phyloP scores from a whole-genome alignment of 371 early-diverging fungal species.

The Mucor indicus region DNA sequence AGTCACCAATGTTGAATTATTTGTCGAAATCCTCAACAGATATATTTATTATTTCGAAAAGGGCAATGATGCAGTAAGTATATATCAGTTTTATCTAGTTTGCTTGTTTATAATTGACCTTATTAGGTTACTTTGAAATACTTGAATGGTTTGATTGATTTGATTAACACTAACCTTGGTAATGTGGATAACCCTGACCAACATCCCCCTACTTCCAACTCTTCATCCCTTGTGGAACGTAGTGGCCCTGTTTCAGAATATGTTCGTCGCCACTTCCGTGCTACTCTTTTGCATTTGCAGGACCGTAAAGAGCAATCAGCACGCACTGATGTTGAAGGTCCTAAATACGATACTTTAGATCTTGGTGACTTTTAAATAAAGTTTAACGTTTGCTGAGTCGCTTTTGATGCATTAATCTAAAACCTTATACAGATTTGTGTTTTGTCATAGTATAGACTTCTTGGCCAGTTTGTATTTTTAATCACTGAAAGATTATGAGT shows the following conservation, averaged over 20 bases:
- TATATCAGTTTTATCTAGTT: not conserved
- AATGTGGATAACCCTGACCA: conserved; percentile 68
- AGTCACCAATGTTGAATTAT: conserved; percentile 78
- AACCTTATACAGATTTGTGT: too few species aligned
- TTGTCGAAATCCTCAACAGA: conserved; percentile 90
- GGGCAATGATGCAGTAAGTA: conserved; percentile 66
- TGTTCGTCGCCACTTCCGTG: conserved; percentile 64
- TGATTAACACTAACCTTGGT: conserved; percentile 73
- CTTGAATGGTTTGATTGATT: conserved; percentile 85
- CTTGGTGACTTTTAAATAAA: conserved; percentile 20
- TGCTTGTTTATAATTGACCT: not conserved
- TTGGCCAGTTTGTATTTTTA: too few species aligned
- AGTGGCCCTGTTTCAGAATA: conserved; percentile 53
- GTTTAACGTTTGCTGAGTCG: too few species aligned
- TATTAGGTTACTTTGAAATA: conserved; percentile 71
- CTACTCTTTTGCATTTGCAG: conserved; percentile 56
- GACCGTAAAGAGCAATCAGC: conserved; percentile 25
- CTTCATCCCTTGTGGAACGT: conserved; percentile 52
- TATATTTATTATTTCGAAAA: conserved; percentile 89
- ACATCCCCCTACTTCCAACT: conserved; percentile 60
- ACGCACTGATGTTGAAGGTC: conserved; percentile 19
- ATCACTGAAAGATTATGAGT: too few species aligned
- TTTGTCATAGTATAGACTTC: too few species aligned
- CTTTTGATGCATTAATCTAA: too few species aligned
- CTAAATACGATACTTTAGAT: conserved; percentile 25